Evolutionary conservation across 2,329 filamentous ascomycete species (phyloP), one percentile per base, ranked within the genome.

Genomic region (Ceratocystis eucalypticola): DNA sequence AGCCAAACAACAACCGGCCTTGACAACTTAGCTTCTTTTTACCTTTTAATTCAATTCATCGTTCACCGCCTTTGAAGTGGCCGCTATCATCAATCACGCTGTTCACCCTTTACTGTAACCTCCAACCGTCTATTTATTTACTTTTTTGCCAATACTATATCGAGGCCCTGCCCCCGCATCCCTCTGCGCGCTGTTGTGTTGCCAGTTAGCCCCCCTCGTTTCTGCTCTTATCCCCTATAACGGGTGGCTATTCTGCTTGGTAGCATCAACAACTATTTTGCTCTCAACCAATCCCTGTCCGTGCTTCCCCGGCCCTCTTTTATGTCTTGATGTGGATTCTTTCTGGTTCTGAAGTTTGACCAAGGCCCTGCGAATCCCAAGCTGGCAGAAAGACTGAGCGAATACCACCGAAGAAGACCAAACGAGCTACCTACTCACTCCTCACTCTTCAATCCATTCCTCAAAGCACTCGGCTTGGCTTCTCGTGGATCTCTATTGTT

Each of bases 251-350:
- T 59, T n/a, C 28, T 37, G 28, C 17, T 20, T 3, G 17, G 28
- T 59, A 30, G 55, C 7, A 59, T 59, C 55, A 59, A 37, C 55
- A 59, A 30, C 53, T 30, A 37, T 25, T 55, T 15, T 57, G 53
- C n/a, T 30, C 17, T 59, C 30, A 3, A 37, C 30, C 5, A 59
- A 59, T 59, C 55, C 55, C 55, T 59, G 55, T n/a, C 3, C 17
- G 28, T 37, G 28, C 30, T 59, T 59, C 55, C 55, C 55, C 8
- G 22, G 55, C 55, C 30, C 33, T 59, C 55, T 59, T 59, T 59
- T 59, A 41, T 41, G 37, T 37, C 55, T 7, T 17, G 28, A 10
- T n/a, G 2, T 59, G 28, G 28, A 59, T 59, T 59, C 25, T n/a
- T 59, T 59, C 5, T 33, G 30, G 22, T 53, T 53, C 48, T 53